These are phyloP conservation scores for Termitomyces sp. DNA, from an alignment of 768 basidiomycete species.

Conservation along the genomic window DNA sequence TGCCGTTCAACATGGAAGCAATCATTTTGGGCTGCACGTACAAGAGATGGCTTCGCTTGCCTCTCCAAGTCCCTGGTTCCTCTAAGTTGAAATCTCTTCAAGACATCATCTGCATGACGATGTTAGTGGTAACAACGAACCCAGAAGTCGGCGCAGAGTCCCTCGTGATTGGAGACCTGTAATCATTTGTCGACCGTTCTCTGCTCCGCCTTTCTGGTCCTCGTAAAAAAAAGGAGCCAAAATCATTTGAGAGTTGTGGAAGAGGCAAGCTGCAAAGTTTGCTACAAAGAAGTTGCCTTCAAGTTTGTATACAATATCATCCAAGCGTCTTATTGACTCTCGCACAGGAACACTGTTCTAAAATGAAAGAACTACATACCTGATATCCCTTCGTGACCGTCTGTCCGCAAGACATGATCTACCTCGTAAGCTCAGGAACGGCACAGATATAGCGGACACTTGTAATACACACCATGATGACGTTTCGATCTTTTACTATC, in stretches of 20 bases:
- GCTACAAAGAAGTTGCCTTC: background rate
- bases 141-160: background rate
- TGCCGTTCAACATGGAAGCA: background rate
- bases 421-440: background rate
- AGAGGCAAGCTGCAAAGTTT: too few relatives aligned
- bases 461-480: background rate
- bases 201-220: background rate
- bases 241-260: background rate
- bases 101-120: background rate
- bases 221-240: background rate
- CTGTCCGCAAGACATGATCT: background rate
- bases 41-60: background rate
- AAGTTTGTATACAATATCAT: background rate
- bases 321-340: background rate
- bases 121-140: background rate
- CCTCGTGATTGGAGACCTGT: background rate
- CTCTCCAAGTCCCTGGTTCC: background rate
- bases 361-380: too few relatives aligned
- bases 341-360: too few relatives aligned
- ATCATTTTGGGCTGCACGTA: background rate
- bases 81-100: background rate
- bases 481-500: too few relatives aligned
- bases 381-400: background rate
- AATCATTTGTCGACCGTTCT: background rate
- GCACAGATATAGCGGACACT: background rate